Evolutionary conservation across 805 yeast genomes (phyloP).

Genomic region (Lipomyces starkeyi): DNA sequence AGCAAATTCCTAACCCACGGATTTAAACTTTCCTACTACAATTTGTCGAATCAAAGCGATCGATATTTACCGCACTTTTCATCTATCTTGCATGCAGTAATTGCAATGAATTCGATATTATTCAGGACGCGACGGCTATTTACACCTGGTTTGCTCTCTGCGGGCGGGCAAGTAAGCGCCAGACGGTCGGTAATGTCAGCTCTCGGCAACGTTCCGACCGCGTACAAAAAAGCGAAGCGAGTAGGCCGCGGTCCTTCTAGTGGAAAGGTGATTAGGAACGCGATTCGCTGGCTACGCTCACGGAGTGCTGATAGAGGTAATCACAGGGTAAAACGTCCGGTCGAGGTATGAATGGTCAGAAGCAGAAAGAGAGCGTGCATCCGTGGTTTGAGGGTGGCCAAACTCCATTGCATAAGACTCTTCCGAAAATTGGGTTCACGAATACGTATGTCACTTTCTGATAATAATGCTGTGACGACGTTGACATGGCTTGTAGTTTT

Average conservation of each 20-base stretch:
- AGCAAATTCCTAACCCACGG: no score
- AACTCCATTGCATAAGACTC: conserved; percentile 82
- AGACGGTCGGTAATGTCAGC: conserved; percentile 18
- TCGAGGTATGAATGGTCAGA: conserved; percentile 98
- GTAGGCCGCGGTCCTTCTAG: conserved; percentile 87
- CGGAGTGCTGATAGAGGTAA: background rate
- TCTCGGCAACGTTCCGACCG: conserved; percentile 29
- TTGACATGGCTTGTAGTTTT: background rate
- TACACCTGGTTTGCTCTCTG: background rate
- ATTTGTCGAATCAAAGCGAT: no score
- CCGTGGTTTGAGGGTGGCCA: conserved; percentile 99
- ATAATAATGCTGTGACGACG: background rate
- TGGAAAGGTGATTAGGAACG: conserved; percentile 48
- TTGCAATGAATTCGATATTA: conserved; percentile 1
- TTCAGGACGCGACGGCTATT: background rate
- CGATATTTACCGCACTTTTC: no score
- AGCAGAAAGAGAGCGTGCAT: conserved; percentile 89
- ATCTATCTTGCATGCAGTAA: no score
- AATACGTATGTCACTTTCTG: conserved; percentile 19
- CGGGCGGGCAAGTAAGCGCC: background rate
- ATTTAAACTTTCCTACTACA: no score
- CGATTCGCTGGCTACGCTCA: background rate
- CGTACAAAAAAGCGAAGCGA: conserved; percentile 60
- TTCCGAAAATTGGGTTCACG: conserved; percentile 89
- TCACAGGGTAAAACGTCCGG: conserved; percentile 91